phyloP scores from a whole-genome alignment of 768 basidiomycete genomes.

The Russula earlei region DNA sequence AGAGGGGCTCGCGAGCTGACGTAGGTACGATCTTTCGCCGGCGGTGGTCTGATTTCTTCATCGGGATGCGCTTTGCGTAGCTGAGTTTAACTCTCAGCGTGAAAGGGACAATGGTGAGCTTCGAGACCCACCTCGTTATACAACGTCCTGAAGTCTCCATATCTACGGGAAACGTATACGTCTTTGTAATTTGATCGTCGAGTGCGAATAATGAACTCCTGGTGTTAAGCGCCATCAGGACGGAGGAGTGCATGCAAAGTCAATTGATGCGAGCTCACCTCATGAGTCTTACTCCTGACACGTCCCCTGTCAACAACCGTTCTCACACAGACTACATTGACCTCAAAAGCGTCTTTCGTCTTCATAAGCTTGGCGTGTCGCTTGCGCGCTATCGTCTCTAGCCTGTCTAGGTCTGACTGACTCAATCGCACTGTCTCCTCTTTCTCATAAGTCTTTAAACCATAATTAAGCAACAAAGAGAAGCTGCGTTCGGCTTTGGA shows the following conservation, averaged over 20 bases:
- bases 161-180: conserved; percentile 82
- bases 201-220: conserved; percentile 96
- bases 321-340: conserved; percentile 86
- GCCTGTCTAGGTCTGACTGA: conserved; percentile 71
- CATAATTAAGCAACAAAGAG: conserved; percentile 69
- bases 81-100: conserved; percentile 33
- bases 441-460: conserved; percentile 69
- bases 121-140: conserved; percentile 57
- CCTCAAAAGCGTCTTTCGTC: conserved; percentile 59
- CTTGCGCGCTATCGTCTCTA: conserved; percentile 63
- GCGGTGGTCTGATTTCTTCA: conserved; percentile 71
- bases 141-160: conserved; percentile 91
- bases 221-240: background rate
- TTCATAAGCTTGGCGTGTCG: conserved; percentile 41
- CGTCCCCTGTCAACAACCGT: conserved; percentile 77
- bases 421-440: conserved; percentile 89
- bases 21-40: conserved; percentile 77
- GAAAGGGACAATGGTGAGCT: background rate
- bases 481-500: conserved; percentile 79
- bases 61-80: conserved; percentile 82
- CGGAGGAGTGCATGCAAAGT: background rate
- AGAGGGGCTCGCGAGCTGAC: conserved; percentile 38
- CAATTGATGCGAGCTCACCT: conserved; percentile 42
- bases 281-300: conserved; percentile 77
- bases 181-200: conserved; percentile 62